Evolutionary conservation across 192 early-diverging fungal genomes (phyloP), one percentile per base, ranked within the genome.

Genomic region (Phycomyces blakesleeanus): DNA sequence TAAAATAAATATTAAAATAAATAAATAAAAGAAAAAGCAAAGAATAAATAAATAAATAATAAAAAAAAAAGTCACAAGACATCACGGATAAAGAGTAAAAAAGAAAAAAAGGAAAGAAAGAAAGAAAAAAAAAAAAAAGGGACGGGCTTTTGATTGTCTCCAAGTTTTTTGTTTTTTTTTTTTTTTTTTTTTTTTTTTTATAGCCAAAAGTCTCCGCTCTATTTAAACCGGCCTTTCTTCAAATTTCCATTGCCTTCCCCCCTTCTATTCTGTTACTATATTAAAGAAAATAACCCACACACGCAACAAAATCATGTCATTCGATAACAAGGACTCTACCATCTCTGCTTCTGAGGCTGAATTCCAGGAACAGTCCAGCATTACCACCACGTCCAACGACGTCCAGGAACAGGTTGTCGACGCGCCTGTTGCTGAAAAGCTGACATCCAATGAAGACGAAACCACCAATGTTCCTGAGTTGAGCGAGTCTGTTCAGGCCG

Each of bases 401-500:
- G 22, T 14, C 16, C 18, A 47, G 44, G 44, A 47, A 47, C 44
- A 47, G 11, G 44, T 11, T 11, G 11, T 47, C 18, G 44, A 47
- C 44, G 44, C 18, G 44, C 18, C 44, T 47, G 5, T 47, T 47
- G 11, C 15, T 12, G 15, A 47, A 18, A 18, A 47, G 29, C 29
- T 34, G 29, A 34, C 29, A 34, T 34, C 29, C 29, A 34, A 34
- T n/a, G 44, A 40, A 22, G n/a, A 38, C 39, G 3, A 22, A 21
- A 53, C n/a, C 37, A 51, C 34, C 50, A 37, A 10, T 14, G 7
- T 34, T 16, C 51, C 51, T 51, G 61, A 49, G 61, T 52, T 53
- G 24, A 40, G 22, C 53, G 34, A 52, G n/a, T 26, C 20, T 51
- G 27, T 61, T 5, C 59, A 61, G 16, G 49, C 44, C 20, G 59